Conservation (phyloP, 768 basidiomycete genomes). For the Calocybe indica region DNA sequence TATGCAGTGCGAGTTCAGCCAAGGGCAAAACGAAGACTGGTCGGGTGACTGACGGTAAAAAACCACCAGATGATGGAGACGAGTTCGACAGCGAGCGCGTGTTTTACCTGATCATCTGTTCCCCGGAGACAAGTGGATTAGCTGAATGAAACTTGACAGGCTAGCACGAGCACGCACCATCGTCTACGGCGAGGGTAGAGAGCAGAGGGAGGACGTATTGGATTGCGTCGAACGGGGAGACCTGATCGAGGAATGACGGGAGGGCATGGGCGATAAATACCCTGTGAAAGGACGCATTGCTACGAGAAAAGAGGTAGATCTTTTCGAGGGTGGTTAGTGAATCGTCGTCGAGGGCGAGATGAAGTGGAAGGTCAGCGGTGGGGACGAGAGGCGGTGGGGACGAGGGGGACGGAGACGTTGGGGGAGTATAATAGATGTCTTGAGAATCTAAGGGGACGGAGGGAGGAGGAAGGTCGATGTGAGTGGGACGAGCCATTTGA, state of each 20-base stretch:
- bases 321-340: slow-evolving; percentile 81
- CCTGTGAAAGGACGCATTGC: slow-evolving; percentile 55
- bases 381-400: slow-evolving; percentile 43
- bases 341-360: slow-evolving; percentile 63
- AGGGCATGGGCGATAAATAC: slow-evolving; percentile 84
- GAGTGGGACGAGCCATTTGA: slow-evolving; percentile 11
- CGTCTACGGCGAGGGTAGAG: slow-evolving; percentile 76
- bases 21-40: slow-evolving; percentile 4
- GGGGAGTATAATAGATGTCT: slow-evolving; percentile 21
- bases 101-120: slow-evolving; percentile 81
- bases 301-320: slow-evolving; percentile 85
- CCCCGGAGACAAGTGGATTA: background rate
- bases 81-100: slow-evolving; percentile 77
- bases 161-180: slow-evolving; percentile 40
- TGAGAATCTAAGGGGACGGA: slow-evolving; percentile 26
- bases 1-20: slow-evolving; percentile 4
- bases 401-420: slow-evolving; percentile 29
- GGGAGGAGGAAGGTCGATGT: slow-evolving; percentile 30
- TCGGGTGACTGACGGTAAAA: slow-evolving; percentile 44
- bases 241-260: slow-evolving; percentile 67
- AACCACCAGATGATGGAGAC: slow-evolving; percentile 92
- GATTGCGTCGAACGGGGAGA: slow-evolving; percentile 82
- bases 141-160: background rate
- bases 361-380: slow-evolving; percentile 28
- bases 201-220: slow-evolving; percentile 94